Evolutionary conservation across 495 filamentous ascomycete genomes (phyloP).

Genomic region (Penicillium alfredii): DNA sequence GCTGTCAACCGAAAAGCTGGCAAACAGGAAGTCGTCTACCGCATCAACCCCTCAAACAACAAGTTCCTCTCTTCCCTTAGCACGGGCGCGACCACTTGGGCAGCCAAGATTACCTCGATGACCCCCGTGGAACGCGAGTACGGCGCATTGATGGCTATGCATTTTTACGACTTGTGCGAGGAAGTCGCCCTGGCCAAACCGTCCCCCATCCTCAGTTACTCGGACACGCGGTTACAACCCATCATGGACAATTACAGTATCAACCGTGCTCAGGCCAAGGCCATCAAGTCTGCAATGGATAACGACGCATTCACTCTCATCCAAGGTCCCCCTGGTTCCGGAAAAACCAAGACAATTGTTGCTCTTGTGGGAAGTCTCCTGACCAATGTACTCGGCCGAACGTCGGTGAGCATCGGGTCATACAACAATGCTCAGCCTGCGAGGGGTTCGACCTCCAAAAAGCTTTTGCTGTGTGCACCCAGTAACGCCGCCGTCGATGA

Average conservation of each 20-base stretch:
- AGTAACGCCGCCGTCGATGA: conserved; percentile 98
- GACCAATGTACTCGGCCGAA: conserved; percentile 50
- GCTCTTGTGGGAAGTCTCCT: conserved; percentile 90
- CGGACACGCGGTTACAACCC: conserved; percentile 59
- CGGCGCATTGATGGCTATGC: conserved; percentile 77
- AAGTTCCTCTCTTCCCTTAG: conserved; percentile 45
- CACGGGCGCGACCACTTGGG: conserved; percentile 60
- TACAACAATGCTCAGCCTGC: conserved; percentile 15
- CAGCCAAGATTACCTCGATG: conserved; percentile 78
- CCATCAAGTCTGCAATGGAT: conserved; percentile 82
- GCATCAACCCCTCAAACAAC: conserved; percentile 57
- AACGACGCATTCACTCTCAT: conserved; percentile 96
- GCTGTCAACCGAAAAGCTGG: conserved; percentile 73
- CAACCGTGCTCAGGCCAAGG: conserved; percentile 87
- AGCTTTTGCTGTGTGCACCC: conserved; percentile 89
- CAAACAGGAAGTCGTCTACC: conserved; percentile 75
- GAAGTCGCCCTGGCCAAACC: conserved; percentile 86
- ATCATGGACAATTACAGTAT: conserved; percentile 71
- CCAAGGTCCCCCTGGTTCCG: conserved; percentile 92
- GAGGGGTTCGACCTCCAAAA: conserved; percentile 53
- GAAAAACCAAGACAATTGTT: conserved; percentile 97
- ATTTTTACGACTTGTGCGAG: conserved; percentile 92
- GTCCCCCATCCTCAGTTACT: conserved; percentile 75
- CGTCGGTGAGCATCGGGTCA: conserved; percentile 14
- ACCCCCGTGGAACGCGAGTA: conserved; percentile 93